Percentiles rank a stretch among this genome's conserved stretches.
These are phyloP conservation scores for Arctium lappa DNA, from an alignment of 129 eudicot genomes.

Conservation along the genomic window DNA sequence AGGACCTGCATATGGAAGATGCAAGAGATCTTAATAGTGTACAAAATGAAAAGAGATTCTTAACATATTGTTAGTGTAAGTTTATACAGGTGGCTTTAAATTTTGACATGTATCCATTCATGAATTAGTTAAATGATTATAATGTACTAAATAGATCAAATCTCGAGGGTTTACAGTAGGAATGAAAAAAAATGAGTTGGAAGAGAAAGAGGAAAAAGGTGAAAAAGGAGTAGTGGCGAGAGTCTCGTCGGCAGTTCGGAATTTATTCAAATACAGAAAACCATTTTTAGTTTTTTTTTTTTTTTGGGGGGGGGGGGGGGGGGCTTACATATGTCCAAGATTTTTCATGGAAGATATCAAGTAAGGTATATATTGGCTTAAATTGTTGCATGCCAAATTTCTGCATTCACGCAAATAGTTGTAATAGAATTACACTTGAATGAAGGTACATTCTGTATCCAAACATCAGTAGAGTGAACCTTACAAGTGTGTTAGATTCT, in stretches of 20 bases:
- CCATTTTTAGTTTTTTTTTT: too few relatives aligned
- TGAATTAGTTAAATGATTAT: not conserved
- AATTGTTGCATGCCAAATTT: constrained; percentile 74
- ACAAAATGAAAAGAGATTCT: not conserved
- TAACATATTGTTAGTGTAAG: not conserved
- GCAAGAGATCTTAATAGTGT: not conserved
- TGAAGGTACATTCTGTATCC: not conserved
- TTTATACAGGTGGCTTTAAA: not conserved
- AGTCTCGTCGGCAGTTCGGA: too few relatives aligned
- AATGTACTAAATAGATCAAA: not conserved
- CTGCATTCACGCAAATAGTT: constrained; percentile 40
- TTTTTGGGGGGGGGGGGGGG: not conserved
- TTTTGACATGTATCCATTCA: not conserved
- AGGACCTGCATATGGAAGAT: constrained; percentile 48
- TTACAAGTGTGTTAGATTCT: too few relatives aligned
- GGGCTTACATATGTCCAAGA: constrained; percentile 74
- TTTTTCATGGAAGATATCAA: constrained; percentile 52
- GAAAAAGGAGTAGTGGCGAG: too few relatives aligned
- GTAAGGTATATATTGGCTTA: constrained; percentile 64
- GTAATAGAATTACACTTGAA: not conserved
- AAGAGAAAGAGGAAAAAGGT: too few relatives aligned
- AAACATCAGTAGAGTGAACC: constrained; percentile 24
- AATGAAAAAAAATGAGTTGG: too few relatives aligned
- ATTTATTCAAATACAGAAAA: too few relatives aligned
- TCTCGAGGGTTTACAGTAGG: too few relatives aligned